Conservation (phyloP, 2,329 filamentous ascomycete species). For the Ceratocystis huliohia region DNA sequence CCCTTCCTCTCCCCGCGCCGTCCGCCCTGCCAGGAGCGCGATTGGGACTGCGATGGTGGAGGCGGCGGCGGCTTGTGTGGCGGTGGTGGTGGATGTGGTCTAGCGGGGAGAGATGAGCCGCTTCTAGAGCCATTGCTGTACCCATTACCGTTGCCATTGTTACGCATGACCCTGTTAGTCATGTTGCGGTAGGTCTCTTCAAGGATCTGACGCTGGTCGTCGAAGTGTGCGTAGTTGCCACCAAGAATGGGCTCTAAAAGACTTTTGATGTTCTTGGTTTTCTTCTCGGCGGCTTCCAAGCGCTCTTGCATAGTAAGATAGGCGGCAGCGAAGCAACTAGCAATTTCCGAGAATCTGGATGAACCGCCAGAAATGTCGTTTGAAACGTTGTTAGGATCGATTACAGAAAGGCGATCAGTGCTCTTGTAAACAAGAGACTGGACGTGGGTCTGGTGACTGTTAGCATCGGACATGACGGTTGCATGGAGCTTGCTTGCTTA, state of each 20-base stretch:
- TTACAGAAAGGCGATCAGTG: conserved; percentile 62
- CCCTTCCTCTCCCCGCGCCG: conserved; percentile 10
- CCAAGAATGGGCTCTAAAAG: conserved; percentile 21
- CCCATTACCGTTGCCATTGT: not conserved
- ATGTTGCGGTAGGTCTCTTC: conserved; percentile 14
- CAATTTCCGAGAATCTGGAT: conserved; percentile 52
- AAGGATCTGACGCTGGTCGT: conserved; percentile 18
- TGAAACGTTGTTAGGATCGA: conserved; percentile 71
- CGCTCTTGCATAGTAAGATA: conserved; percentile 43
- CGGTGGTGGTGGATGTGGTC: conserved; percentile 9
- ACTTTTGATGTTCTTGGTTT: conserved; percentile 16
- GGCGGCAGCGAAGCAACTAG: conserved; percentile 56
- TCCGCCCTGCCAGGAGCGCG: conserved; percentile 11
- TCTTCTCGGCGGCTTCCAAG: conserved; percentile 29
- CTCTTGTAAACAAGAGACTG: conserved; percentile 43
- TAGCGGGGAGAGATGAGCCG: conserved; percentile 13
- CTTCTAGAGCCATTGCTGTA: conserved; percentile 1
- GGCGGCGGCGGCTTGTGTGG: conserved; percentile 17
- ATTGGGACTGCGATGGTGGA: not conserved
- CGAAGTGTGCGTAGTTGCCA: conserved; percentile 22
- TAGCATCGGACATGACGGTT: not conserved
- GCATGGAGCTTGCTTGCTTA: conserved; percentile 28
- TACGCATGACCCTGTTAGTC: not conserved
- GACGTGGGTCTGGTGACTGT: conserved; percentile 32
- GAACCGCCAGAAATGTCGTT: conserved; percentile 92